Base-by-base conservation (phyloP, 495 filamentous ascomycete genomes). In the Tuber aestivum region DNA sequence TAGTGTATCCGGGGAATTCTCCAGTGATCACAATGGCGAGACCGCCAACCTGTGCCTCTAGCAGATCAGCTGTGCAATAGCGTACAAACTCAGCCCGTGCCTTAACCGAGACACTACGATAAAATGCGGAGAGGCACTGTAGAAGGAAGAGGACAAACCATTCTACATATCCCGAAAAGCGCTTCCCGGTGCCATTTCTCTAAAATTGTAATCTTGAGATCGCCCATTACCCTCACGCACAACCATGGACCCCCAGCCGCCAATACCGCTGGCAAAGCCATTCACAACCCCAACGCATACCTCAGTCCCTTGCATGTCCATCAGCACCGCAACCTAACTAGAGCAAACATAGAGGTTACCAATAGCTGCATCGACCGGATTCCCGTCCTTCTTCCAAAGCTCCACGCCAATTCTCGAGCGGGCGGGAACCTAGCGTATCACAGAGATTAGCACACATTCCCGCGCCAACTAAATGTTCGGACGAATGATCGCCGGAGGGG, bases 241-340 rank as follows among this genome's bases (percentile, higher is more conserved):
- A 20, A 83, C 82, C 78, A 82, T 78, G 71, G 83, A 83, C 35
- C 82, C 82, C 18, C 82, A 81, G 16, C 82, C 82, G 41, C 82
- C 82, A 23, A 83, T 70, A 23, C 82, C 82, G 41, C 75, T 79
- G 8, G 82, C 74, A 72, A 83, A 83, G 69, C 75, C 77, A 50
- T 83, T 83, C 71, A 83, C 69, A 1, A 73, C 79, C 9, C 82
- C 82, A 42, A 83, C 79, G 70, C 82, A 83, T 41, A 71, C 76
- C 14, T 48, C 81, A 27, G 82, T 81, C 37, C 74, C 82, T 82
- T 76, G 70, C 42, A 42, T 50, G 23, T 35, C 27, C 4, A 65
- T 65, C 27, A 65, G 27, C 56, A 35, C 27, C 56, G 3, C 56
- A 35, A 8, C 56, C 56, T 65, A 65, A 35, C 27, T 14, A 18